Conservation (phyloP, 2,329 filamentous ascomycete genomes). For the Dendryphion nanum region DNA sequence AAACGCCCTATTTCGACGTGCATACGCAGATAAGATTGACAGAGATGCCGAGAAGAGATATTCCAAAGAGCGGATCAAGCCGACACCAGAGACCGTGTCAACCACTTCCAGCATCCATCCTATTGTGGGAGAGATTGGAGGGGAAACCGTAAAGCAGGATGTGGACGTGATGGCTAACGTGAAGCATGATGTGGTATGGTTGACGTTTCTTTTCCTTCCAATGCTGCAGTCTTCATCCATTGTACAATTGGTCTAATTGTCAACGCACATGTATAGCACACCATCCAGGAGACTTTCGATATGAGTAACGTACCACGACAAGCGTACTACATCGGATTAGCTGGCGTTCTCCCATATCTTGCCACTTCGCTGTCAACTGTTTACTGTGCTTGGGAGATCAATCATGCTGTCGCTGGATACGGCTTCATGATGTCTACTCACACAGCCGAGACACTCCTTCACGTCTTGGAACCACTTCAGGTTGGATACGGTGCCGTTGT, state of each 20-base stretch:
- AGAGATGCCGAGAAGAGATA: constrained; percentile 56
- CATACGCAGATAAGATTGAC: constrained; percentile 50
- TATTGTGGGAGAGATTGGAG: constrained; percentile 40
- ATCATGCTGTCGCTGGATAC: constrained; percentile 62
- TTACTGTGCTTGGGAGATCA: constrained; percentile 79
- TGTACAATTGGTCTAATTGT: neutral
- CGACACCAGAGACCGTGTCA: constrained; percentile 61
- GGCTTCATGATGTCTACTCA: constrained; percentile 67
- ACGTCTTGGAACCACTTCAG: constrained; percentile 80
- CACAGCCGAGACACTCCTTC: constrained; percentile 69
- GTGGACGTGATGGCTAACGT: constrained; percentile 49
- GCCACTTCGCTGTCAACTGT: constrained; percentile 80
- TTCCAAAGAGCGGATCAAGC: constrained; percentile 55
- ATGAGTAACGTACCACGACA: constrained; percentile 46
- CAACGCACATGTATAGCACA: constrained; percentile 35
- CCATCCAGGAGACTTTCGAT: constrained; percentile 50
- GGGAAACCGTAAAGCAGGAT: constrained; percentile 32
- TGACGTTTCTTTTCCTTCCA: constrained; percentile 4
- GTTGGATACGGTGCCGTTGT: constrained; percentile 86
- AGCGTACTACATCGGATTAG: constrained; percentile 51
- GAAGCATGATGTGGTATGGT: constrained; percentile 35
- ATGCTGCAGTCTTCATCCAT: constrained; percentile 2
- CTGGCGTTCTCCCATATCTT: constrained; percentile 64
- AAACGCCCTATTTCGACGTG: constrained; percentile 41
- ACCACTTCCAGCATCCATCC: constrained; percentile 52